A percentile compares a stretch with the other conserved stretches of the same genome.
These are phyloP conservation scores for Penicillium sp. DNA, from an alignment of 2,329 filamentous ascomycete species.

Conservation along the genomic window DNA sequence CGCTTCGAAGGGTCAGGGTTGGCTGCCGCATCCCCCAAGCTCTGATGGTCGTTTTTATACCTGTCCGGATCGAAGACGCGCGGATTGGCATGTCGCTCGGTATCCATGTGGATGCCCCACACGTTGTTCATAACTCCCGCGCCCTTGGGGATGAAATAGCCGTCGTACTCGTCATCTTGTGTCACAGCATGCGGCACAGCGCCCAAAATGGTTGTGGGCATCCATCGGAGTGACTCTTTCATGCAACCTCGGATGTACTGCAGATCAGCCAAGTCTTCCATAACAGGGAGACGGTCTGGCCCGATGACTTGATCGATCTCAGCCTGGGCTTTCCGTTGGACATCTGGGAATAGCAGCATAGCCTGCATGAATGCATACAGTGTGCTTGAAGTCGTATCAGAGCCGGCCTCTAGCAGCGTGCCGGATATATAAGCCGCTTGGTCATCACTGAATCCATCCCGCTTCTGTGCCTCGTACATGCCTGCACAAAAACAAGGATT, in stretches of 20 bases:
- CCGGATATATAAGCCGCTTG: conserved; percentile 40
- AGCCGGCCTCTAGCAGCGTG: conserved; percentile 49
- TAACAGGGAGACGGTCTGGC: conserved; percentile 33
- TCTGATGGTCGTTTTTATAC: conserved; percentile 36
- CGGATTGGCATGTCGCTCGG: conserved; percentile 45
- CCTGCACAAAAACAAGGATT: conserved; percentile 36
- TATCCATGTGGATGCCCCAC: conserved; percentile 51
- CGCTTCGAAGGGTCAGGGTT: conserved; percentile 49
- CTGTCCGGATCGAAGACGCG: conserved; percentile 47
- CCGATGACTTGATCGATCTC: conserved; percentile 43
- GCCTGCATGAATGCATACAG: conserved; percentile 56
- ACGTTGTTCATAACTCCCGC: conserved; percentile 52
- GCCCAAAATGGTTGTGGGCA: conserved; percentile 50
- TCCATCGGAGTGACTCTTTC: conserved; percentile 45
- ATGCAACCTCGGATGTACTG: conserved; percentile 41
- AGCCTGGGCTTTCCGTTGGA: conserved; percentile 46
- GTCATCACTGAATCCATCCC: conserved; percentile 37
- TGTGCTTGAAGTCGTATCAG: conserved; percentile 55
- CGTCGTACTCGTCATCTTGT: conserved; percentile 54
- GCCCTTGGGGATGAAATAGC: conserved; percentile 54
- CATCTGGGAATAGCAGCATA: conserved; percentile 52
- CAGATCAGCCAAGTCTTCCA: conserved; percentile 37
- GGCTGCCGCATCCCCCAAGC: conserved; percentile 39
- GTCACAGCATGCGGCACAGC: conserved; percentile 53
- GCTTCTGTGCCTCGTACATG: conserved; percentile 37